Evolutionary conservation across 192 early-diverging fungal species (phyloP).

Genomic region (Dissophora globulifera): DNA sequence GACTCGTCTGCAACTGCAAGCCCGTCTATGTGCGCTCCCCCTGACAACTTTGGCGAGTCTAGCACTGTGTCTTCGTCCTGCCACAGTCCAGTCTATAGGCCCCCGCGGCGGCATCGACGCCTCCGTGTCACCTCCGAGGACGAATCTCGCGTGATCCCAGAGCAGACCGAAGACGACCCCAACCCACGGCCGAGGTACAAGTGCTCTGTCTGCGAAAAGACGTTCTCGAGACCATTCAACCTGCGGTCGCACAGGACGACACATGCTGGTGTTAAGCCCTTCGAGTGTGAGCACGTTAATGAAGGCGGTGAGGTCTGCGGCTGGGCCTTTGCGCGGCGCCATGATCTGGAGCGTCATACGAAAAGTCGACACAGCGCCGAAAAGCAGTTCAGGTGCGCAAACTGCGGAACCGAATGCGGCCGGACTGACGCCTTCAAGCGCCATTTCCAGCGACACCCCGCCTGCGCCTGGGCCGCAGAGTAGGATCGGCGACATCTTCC

Average conservation of each 20-base stretch:
- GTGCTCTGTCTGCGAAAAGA: slow-evolving; percentile 55
- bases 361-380: slow-evolving; percentile 23
- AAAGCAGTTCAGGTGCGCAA: slow-evolving; percentile 42
- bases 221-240: slow-evolving; percentile 76
- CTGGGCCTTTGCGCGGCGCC: slow-evolving; percentile 38
- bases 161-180: slow-evolving; percentile 3
- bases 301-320: slow-evolving; percentile 21
- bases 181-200: slow-evolving; percentile 14
- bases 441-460: slow-evolving; percentile 39
- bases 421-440: slow-evolving; percentile 44
- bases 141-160: slow-evolving; percentile 10
- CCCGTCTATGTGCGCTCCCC: slow-evolving; percentile 12
- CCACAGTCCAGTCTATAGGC: not conserved
- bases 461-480: slow-evolving; percentile 23
- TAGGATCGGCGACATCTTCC: slow-evolving; percentile 6
- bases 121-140: slow-evolving; percentile 46
- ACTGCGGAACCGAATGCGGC: slow-evolving; percentile 38
- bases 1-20: slow-evolving; percentile 15
- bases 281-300: slow-evolving; percentile 58
- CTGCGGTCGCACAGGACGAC: slow-evolving; percentile 73
- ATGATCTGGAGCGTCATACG: slow-evolving; percentile 46
- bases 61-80: not conserved
- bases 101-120: slow-evolving; percentile 28
- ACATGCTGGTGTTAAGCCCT: slow-evolving; percentile 73
- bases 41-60: not conserved